Evolutionary conservation across 768 basidiomycete genomes (phyloP).

Genomic region (Boletus rufocinnamomeus): DNA sequence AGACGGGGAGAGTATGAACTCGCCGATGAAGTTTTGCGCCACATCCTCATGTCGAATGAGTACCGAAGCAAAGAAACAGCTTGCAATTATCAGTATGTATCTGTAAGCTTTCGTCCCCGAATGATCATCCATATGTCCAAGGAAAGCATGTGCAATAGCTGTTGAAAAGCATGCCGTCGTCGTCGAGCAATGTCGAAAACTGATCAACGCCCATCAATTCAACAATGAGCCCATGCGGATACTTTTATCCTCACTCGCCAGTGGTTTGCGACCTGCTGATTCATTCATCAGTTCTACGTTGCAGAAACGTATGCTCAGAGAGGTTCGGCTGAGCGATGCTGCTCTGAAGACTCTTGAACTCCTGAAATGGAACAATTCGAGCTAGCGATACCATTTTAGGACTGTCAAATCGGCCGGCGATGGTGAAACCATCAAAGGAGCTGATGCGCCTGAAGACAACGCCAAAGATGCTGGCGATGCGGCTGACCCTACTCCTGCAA

Average conservation of each 20-base stretch:
- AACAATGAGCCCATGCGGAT: conserved; percentile 85
- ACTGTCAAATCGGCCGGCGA: conserved; percentile 25
- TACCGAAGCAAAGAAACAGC: conserved; percentile 61
- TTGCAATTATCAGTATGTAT: conserved; percentile 69
- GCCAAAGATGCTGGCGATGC: conserved; percentile 33
- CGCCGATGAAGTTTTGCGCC: conserved; percentile 75
- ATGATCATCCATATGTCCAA: background rate
- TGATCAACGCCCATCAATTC: conserved; percentile 77
- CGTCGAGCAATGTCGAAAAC: conserved; percentile 76
- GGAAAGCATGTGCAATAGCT: conserved; percentile 70
- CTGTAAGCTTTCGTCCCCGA: background rate
- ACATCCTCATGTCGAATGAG: conserved; percentile 72
- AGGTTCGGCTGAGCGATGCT: conserved; percentile 69
- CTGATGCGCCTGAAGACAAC: conserved; percentile 32
- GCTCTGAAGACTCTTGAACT: conserved; percentile 62
- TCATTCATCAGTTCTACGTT: conserved; percentile 75
- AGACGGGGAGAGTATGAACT: conserved; percentile 59
- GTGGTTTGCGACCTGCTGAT: conserved; percentile 68
- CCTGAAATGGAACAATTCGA: conserved; percentile 60
- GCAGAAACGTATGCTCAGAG: conserved; percentile 82
- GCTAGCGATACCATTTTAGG: conserved; percentile 56
- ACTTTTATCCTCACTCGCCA: conserved; percentile 70
- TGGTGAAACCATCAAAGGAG: conserved; percentile 18
- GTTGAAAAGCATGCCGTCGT: conserved; percentile 55
- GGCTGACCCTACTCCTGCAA: conserved; percentile 16